A percentile compares a stretch with the other conserved stretches of the same genome.
These are phyloP conservation scores for Eucalyptus lansdowneana DNA, from an alignment of 345 rosid genomes.

Conservation along the genomic window DNA sequence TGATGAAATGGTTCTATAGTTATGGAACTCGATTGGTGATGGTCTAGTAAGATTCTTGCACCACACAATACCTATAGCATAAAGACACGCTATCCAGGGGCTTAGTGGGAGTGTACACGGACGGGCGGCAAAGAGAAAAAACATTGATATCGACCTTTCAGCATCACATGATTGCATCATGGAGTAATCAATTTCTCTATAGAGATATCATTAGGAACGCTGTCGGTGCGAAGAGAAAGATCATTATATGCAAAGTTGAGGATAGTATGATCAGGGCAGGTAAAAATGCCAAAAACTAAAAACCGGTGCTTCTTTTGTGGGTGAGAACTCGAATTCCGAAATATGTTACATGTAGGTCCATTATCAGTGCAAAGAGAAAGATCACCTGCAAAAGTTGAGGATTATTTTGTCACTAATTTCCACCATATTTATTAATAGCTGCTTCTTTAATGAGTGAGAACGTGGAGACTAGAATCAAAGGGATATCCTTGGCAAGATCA, in stretches of 20 bases:
- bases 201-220: neutral
- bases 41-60: neutral
- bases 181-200: neutral
- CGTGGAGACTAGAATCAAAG: neutral
- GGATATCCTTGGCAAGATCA: neutral
- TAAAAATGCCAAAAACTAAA: neutral
- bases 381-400: neutral
- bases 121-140: neutral
- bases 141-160: fast-evolving
- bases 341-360: neutral
- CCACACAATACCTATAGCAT: fast-evolving
- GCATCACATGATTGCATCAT: neutral
- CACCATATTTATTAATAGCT: neutral
- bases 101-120: neutral
- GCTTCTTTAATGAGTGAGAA: neutral
- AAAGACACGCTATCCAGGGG: neutral
- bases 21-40: neutral
- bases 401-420: neutral
- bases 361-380: neutral
- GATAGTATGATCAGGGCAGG: fast-evolving
- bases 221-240: neutral
- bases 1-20: neutral
- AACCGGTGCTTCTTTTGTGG: neutral
- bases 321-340: neutral
- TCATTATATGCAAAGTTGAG: neutral